Evolutionary conservation across 78 protist species (phyloP).

Genomic region (Tieghemostelium lacteum): DNA sequence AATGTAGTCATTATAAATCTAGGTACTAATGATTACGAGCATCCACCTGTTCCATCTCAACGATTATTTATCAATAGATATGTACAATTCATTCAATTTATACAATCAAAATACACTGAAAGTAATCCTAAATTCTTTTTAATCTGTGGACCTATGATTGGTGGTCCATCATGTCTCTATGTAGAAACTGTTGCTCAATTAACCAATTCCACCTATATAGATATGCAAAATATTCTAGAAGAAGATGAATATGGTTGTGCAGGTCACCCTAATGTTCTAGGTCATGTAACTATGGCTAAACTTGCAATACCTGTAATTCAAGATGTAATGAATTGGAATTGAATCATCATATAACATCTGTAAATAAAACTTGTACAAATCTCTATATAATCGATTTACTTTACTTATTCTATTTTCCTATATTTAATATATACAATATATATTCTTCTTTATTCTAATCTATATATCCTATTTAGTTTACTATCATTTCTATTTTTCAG

Average conservation of each 20-base stretch:
- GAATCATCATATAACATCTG: slow-evolving; percentile 16
- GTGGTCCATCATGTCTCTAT: slow-evolving; percentile 20
- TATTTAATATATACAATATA: too few species aligned
- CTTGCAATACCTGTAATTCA: slow-evolving; percentile 42
- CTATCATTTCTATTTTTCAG: neutral
- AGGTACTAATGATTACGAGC: slow-evolving; percentile 76
- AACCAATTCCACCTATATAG: slow-evolving; percentile 20
- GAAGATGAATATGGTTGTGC: slow-evolving; percentile 55
- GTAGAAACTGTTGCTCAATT: slow-evolving; percentile 13
- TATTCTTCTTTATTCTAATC: too few species aligned
- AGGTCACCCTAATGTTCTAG: slow-evolving; percentile 64
- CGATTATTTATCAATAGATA: slow-evolving; percentile 27
- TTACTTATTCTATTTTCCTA: slow-evolving; percentile 46
- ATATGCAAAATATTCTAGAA: slow-evolving; percentile 53
- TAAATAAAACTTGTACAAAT: slow-evolving; percentile 16
- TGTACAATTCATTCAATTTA: slow-evolving; percentile 7
- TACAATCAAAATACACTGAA: neutral
- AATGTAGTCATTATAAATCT: slow-evolving; percentile 54
- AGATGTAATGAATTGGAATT: slow-evolving; percentile 46
- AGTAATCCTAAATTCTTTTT: slow-evolving; percentile 24
- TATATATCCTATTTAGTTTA: too few species aligned
- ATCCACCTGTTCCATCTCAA: slow-evolving; percentile 56
- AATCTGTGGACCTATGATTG: slow-evolving; percentile 78
- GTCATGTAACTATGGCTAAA: slow-evolving; percentile 46
- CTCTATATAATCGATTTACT: slow-evolving; percentile 13